phyloP scores from a whole-genome alignment of 305 asterid genomes.

The Rubia balearica region DNA sequence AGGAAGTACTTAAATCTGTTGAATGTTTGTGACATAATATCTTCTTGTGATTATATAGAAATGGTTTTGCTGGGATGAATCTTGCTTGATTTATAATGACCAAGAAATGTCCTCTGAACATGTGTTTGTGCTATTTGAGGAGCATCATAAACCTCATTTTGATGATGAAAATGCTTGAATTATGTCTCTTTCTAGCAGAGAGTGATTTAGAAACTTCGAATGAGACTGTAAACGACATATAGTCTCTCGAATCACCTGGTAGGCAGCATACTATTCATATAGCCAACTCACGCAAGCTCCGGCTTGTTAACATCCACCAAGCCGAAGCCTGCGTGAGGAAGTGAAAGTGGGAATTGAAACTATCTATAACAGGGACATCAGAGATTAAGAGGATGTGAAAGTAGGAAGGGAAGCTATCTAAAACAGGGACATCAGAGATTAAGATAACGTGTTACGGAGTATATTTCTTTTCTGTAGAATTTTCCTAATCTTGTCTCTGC shows the following conservation, averaged over 20 bases:
- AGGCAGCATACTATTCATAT: too few species aligned
- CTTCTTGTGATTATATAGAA: too few species aligned
- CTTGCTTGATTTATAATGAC: not conserved
- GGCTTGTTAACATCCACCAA: too few species aligned
- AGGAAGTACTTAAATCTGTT: too few species aligned
- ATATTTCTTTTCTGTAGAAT: too few species aligned
- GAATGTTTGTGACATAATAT: too few species aligned
- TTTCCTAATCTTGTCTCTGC: not conserved
- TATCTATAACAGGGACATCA: not conserved
- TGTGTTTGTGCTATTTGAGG: not conserved
- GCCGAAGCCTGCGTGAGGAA: not conserved
- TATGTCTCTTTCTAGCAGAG: not conserved
- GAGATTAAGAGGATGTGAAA: not conserved
- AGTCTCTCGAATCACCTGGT: not conserved
- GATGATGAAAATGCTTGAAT: not conserved
- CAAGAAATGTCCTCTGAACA: not conserved
- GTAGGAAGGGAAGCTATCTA: too few species aligned
- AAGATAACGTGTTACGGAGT: too few species aligned
- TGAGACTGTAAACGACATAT: not conserved
- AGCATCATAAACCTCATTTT: not conserved
- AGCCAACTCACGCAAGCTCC: too few species aligned
- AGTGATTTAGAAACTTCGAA: not conserved
- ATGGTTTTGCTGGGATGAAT: not conserved
- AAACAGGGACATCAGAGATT: too few species aligned
- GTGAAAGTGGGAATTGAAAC: not conserved